A percentile compares a stretch with the other conserved stretches of the same genome.
These are phyloP conservation scores for Carallia brachiata DNA, from an alignment of 345 rosid species.

Conservation along the genomic window DNA sequence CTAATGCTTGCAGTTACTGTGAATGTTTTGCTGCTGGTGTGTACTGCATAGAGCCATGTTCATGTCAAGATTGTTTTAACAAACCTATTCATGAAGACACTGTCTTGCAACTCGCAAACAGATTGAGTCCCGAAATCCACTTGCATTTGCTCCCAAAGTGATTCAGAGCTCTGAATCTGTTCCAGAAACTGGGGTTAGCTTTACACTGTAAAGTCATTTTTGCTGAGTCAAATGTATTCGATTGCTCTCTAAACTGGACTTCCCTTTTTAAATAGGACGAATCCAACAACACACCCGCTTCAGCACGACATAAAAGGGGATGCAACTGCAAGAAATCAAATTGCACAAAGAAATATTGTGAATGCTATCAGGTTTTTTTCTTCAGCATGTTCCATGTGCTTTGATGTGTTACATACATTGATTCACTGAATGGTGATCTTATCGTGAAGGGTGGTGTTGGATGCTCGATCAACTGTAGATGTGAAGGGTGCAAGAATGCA, in stretches of 20 bases:
- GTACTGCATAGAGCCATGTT: slow-evolving; percentile 89
- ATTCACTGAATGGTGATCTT: slow-evolving; percentile 14
- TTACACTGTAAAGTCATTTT: neutral
- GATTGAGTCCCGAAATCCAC: slow-evolving; percentile 95
- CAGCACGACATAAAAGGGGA: slow-evolving; percentile 94
- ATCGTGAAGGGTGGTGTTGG: slow-evolving; percentile 82
- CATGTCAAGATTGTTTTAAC: slow-evolving; percentile 94
- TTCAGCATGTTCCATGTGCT: slow-evolving; percentile 6
- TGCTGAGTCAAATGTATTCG: slow-evolving; percentile 9
- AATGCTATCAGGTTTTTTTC: slow-evolving; percentile 90
- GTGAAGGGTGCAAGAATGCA: slow-evolving; percentile 94
- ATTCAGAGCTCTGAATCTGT: slow-evolving; percentile 57
- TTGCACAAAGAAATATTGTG: slow-evolving; percentile 95
- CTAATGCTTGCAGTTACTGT: slow-evolving; percentile 66
- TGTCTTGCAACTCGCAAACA: slow-evolving; percentile 92
- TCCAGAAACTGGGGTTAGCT: slow-evolving; percentile 59
- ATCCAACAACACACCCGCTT: slow-evolving; percentile 78
- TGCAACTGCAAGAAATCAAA: slow-evolving; percentile 98
- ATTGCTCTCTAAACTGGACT: slow-evolving; percentile 10
- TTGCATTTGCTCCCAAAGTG: slow-evolving; percentile 99
- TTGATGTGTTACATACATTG: slow-evolving; percentile 23
- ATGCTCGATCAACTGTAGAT: slow-evolving; percentile 92
- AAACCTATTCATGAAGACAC: slow-evolving; percentile 91
- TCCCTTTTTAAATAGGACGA: slow-evolving; percentile 54
- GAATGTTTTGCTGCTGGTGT: slow-evolving; percentile 99